Evolutionary conservation across 2,329 filamentous ascomycete genomes (phyloP).

Genomic region (Ceratocystis huliohia): DNA sequence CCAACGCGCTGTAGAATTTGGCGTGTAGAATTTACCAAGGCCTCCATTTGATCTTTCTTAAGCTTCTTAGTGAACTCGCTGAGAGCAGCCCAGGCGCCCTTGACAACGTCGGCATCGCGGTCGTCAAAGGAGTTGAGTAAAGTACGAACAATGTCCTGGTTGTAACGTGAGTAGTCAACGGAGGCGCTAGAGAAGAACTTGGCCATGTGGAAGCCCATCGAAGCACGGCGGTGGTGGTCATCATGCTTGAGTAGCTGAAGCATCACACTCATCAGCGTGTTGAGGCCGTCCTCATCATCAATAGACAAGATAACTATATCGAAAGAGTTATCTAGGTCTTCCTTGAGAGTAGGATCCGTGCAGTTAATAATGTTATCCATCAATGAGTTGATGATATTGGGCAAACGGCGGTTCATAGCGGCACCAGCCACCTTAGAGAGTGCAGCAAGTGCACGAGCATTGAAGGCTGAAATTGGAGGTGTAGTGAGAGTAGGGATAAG

Average conservation of each 20-base stretch:
- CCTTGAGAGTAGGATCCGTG: conserved; percentile 58
- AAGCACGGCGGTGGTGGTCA: conserved; percentile 71
- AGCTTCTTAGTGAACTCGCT: conserved; percentile 78
- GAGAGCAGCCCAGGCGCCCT: conserved; percentile 77
- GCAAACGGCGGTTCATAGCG: conserved; percentile 80
- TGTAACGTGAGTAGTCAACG: conserved; percentile 88
- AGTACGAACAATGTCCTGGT: conserved; percentile 85
- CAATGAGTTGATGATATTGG: conserved; percentile 80
- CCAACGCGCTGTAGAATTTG: conserved; percentile 81
- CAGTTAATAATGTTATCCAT: conserved; percentile 81
- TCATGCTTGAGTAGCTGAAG: conserved; percentile 80
- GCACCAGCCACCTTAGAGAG: conserved; percentile 80
- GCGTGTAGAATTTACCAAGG: conserved; percentile 71
- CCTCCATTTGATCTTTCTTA: conserved; percentile 96
- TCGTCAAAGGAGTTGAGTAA: conserved; percentile 90
- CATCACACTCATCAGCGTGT: conserved; percentile 90
- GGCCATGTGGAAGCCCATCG: conserved; percentile 65
- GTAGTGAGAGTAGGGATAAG: conserved; percentile 86
- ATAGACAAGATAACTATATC: conserved; percentile 84
- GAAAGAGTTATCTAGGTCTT: conserved; percentile 67
- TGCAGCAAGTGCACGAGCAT: conserved; percentile 85
- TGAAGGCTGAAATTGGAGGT: conserved; percentile 84
- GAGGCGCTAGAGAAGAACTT: conserved; percentile 72
- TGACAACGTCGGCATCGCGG: conserved; percentile 67
- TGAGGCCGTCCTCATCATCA: conserved; percentile 90